phyloP scores from a whole-genome alignment of 768 basidiomycete species.

The Antrodiella citrinella region DNA sequence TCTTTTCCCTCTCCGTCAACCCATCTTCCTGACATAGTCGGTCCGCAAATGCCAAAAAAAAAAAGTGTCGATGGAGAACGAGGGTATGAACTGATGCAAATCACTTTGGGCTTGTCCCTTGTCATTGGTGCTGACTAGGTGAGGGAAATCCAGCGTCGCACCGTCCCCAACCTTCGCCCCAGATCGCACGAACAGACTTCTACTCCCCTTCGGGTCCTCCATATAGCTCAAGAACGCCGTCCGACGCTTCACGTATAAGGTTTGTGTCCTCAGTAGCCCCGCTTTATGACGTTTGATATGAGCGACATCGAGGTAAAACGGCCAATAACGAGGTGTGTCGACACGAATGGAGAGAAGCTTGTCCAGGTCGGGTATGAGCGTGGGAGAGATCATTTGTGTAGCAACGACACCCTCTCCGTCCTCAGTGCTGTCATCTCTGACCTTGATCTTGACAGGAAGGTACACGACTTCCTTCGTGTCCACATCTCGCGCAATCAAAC shows the following conservation, averaged over 20 bases:
- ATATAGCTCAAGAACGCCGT: constrained; percentile 91
- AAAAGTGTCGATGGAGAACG: constrained; percentile 74
- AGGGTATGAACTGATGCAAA: constrained; percentile 77
- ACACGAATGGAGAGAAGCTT: constrained; percentile 75
- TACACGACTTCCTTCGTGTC: constrained; percentile 88
- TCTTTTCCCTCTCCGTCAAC: constrained; percentile 47
- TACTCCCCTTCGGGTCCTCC: constrained; percentile 88
- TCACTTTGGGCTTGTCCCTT: constrained; percentile 34
- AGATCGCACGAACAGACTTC: constrained; percentile 84
- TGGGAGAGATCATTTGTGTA: constrained; percentile 83
- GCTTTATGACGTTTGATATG: constrained; percentile 59
- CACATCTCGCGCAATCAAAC: constrained; percentile 86
- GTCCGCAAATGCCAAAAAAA: constrained; percentile 79
- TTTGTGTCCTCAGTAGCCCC: constrained; percentile 66
- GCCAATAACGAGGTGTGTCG: constrained; percentile 95
- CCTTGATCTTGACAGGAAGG: constrained; percentile 82
- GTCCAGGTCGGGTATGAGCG: constrained; percentile 84
- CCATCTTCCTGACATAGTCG: constrained; percentile 60
- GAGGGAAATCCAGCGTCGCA: constrained; percentile 80
- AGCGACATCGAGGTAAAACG: constrained; percentile 76
- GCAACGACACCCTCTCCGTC: constrained; percentile 58
- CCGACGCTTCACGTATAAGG: constrained; percentile 85
- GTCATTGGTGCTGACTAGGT: constrained; percentile 31
- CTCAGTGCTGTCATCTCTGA: constrained; percentile 30
- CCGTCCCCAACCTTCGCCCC: constrained; percentile 80